phyloP scores from a whole-genome alignment of 495 filamentous ascomycete genomes.

The Bathelium albidoporum region DNA sequence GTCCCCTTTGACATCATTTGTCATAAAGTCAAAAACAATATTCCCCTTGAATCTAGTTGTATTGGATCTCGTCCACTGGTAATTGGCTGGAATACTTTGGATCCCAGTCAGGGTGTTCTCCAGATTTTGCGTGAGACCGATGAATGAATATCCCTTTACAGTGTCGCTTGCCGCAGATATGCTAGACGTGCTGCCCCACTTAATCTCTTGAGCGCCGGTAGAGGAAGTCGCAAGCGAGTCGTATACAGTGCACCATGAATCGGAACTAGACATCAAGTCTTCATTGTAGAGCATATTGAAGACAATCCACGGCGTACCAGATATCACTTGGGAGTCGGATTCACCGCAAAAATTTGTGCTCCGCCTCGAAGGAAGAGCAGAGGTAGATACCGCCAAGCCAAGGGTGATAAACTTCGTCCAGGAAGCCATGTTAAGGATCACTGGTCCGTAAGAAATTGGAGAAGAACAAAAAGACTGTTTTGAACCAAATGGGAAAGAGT shows the following conservation, averaged over 20 bases:
- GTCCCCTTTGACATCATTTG: constrained; percentile 26
- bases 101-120: constrained; percentile 29
- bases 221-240: constrained; percentile 17
- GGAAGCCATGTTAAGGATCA: neutral
- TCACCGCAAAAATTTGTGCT: constrained; percentile 24
- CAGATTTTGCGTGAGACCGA: constrained; percentile 32
- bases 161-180: constrained; percentile 15
- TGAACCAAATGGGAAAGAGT: neutral
- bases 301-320: constrained; percentile 32
- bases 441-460: neutral
- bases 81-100: constrained; percentile 28
- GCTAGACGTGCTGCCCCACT: constrained; percentile 20
- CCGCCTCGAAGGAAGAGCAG: neutral
- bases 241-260: constrained; percentile 31
- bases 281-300: constrained; percentile 35
- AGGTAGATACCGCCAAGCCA: neutral
- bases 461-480: neutral
- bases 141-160: constrained; percentile 34
- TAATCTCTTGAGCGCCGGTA: constrained; percentile 15
- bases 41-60: constrained; percentile 31
- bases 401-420: neutral
- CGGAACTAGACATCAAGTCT: constrained; percentile 15
- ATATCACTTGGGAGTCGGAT: constrained; percentile 22
- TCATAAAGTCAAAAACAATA: constrained; percentile 36
- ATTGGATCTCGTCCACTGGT: constrained; percentile 30